Evolutionary conservation across 2,329 filamentous ascomycete genomes (phyloP), one percentile per base, ranked within the genome.

Genomic region (Claviceps humidiphila): DNA sequence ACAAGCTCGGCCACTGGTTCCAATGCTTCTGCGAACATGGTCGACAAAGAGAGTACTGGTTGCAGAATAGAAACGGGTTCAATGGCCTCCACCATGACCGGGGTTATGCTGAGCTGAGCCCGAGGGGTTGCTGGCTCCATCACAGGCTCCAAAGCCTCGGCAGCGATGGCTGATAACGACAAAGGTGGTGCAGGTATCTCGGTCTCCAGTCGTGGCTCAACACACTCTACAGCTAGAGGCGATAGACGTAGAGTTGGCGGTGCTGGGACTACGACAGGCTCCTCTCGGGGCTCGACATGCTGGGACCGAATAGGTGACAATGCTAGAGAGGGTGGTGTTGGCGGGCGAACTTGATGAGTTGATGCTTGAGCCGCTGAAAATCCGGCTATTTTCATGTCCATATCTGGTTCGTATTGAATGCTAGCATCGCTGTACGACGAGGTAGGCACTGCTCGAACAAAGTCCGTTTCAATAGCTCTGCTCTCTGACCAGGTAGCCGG

Each of bases 311-410:
- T 70, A 1, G 56, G 58, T 1, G 76, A 77, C 39, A 77, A 61
- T 44, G 61, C 68, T 34, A 78, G 63, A 0, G 64, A 59, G 4
- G 69, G 67, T 1, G 61, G 59, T 9, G 63, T 58, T 1, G 64
- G 60, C 20, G 65, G 51, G 41, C 68, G 61, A 5, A 60, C 39
- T n/a, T 48, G 60, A 1, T 63, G 60, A 3, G 67, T 60, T n/a
- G 71, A 70, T 0, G 68, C 67, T 1, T 77, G 77, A 4, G 78
- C 77, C 13, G 74, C 69, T 2, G 77, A 76, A 66, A 80, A 80
- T 57, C 73, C 71, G 16, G 73, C 71, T 48, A 81, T 65, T 58
- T 74, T 77, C 53, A 74, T 70, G 17, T 72, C 73, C 61, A 80
- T 70, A 24, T 74, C 72, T 14, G 63, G 61, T 43, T 77, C 74